A percentile compares a stretch with the other conserved stretches of the same genome.
These are phyloP conservation scores for Aspergillus novofumigatus DNA, from an alignment of 2,329 filamentous ascomycete species.

Conservation along the genomic window DNA sequence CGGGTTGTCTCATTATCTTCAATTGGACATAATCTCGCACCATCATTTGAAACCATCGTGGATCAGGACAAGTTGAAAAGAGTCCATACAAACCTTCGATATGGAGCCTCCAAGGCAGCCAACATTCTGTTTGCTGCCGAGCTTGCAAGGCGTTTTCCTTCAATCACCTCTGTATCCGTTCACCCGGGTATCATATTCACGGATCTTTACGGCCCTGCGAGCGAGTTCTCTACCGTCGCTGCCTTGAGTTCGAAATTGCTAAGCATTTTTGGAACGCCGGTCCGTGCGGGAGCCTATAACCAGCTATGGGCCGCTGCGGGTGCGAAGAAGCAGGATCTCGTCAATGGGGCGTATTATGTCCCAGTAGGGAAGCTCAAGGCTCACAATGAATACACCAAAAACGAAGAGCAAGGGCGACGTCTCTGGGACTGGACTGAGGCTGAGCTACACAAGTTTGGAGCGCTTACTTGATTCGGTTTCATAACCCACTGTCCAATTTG, in stretches of 20 bases:
- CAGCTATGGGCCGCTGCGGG: constrained; percentile 29
- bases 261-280: constrained; percentile 15
- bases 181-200: constrained; percentile 45
- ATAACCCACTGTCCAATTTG: no score
- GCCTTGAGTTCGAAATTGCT: constrained; percentile 11
- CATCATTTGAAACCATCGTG: constrained; percentile 25
- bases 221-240: constrained; percentile 4
- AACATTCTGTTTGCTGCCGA: constrained; percentile 26
- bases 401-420: constrained; percentile 21
- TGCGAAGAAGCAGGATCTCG: constrained; percentile 18
- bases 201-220: constrained; percentile 23
- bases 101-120: constrained; percentile 45
- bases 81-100: constrained; percentile 33
- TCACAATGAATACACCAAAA: constrained; percentile 22
- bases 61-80: constrained; percentile 27
- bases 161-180: constrained; percentile 37
- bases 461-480: no score
- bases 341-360: constrained; percentile 28
- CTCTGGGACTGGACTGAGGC: constrained; percentile 35
- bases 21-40: constrained; percentile 23
- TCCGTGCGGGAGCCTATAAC: constrained; percentile 21
- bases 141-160: constrained; percentile 30
- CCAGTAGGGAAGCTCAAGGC: constrained; percentile 25
- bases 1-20: constrained; percentile 29
- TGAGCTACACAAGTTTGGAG: constrained; percentile 15